phyloP scores from a whole-genome alignment of 2,329 filamentous ascomycete species.

The Lizonia empirigonia region DNA sequence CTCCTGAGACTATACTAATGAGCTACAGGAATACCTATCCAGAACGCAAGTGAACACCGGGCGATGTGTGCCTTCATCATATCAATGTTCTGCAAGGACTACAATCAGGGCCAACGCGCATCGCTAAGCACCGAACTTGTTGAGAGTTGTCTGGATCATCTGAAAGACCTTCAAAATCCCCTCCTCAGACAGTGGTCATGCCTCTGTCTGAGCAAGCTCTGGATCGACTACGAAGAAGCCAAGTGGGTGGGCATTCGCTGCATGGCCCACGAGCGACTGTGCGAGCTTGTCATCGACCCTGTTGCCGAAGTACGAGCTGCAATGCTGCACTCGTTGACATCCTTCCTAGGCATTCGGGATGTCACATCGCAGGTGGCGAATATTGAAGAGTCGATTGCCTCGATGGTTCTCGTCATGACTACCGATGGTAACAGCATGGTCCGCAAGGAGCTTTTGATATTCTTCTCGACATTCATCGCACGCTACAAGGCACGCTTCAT shows the following conservation, averaged over 20 bases:
- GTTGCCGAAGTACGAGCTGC: conserved; percentile 92
- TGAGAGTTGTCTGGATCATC: conserved; percentile 80
- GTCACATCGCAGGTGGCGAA: conserved; percentile 88
- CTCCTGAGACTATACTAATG: conserved; percentile 10
- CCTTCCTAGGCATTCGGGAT: conserved; percentile 91
- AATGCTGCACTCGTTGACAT: conserved; percentile 91
- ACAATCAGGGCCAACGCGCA: conserved; percentile 87
- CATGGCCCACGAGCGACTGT: conserved; percentile 80
- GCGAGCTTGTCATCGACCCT: conserved; percentile 79
- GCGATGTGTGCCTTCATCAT: conserved; percentile 99
- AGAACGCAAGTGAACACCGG: conserved; percentile 90
- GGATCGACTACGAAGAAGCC: conserved; percentile 87
- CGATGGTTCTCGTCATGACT: conserved; percentile 87
- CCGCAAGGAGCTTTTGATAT: conserved; percentile 88
- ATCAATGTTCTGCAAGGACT: conserved; percentile 94
- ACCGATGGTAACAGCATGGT: conserved; percentile 95
- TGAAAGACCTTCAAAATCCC: conserved; percentile 84
- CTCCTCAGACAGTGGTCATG: conserved; percentile 94
- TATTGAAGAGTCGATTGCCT: conserved; percentile 88
- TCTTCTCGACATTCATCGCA: conserved; percentile 88
- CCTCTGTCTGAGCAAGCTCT: conserved; percentile 92
- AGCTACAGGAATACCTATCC: conserved; percentile 71
- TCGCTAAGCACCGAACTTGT: conserved; percentile 92
- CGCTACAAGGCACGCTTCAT: conserved; percentile 92
- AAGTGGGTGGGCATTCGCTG: conserved; percentile 96